These are phyloP conservation scores for Globisporangium heterothallicum DNA, from an alignment of 352 stramenopile species.

Conservation along the genomic window DNA sequence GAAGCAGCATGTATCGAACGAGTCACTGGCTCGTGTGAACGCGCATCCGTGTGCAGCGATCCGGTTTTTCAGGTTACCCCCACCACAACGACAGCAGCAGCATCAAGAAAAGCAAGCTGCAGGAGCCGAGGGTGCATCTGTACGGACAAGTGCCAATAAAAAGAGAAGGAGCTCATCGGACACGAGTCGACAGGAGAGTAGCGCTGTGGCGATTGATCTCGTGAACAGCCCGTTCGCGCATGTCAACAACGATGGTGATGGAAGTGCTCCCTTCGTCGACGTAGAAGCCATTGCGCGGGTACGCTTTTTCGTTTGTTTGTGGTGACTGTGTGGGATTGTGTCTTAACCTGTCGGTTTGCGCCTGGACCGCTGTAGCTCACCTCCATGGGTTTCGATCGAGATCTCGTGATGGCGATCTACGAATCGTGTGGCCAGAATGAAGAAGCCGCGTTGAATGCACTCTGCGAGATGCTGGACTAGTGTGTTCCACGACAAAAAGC, in stretches of 20 bases:
- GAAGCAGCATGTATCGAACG: slow-evolving; percentile 35
- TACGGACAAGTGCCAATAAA: neutral
- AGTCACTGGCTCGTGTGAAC: slow-evolving; percentile 34
- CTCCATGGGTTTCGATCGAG: slow-evolving; percentile 49
- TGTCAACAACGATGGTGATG: neutral
- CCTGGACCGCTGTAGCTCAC: slow-evolving; percentile 30
- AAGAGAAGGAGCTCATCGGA: neutral
- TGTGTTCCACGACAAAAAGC: no score
- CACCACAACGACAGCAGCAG: neutral
- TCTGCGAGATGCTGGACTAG: slow-evolving; percentile 47
- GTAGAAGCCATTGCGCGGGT: slow-evolving; percentile 31
- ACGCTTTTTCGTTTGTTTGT: neutral
- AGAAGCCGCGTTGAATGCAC: slow-evolving; percentile 40
- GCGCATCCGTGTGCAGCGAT: slow-evolving; percentile 39
- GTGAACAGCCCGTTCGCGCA: neutral
- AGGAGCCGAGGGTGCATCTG: neutral
- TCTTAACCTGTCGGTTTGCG: neutral
- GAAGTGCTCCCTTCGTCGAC: neutral
- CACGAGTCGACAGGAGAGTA: neutral
- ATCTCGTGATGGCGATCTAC: slow-evolving; percentile 49
- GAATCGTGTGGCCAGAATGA: slow-evolving; percentile 59
- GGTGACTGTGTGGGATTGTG: neutral
- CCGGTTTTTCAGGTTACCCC: slow-evolving; percentile 20
- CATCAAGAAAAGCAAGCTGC: neutral
- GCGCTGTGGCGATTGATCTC: slow-evolving; percentile 14